Conservation (phyloP, 2,329 filamentous ascomycete species). For the Ascochyta rabiei region DNA sequence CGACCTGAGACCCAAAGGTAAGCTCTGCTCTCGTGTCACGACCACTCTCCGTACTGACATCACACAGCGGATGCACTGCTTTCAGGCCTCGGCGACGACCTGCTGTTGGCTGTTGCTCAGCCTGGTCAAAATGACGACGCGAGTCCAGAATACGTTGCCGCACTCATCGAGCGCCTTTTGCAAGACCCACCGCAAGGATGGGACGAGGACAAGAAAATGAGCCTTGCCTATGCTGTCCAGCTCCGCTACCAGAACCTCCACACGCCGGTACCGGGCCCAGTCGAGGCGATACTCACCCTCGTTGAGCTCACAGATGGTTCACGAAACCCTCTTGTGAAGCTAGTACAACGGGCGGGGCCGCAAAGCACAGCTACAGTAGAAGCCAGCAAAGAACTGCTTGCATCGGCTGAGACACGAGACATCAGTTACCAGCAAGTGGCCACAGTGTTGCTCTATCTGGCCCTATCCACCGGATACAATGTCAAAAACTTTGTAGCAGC, state of each 20-base stretch:
- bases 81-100: constrained; percentile 76
- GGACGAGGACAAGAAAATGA: constrained; percentile 74
- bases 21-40: constrained; percentile 21
- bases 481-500: constrained; percentile 70
- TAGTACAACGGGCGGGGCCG: constrained; percentile 75
- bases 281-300: constrained; percentile 73
- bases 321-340: constrained; percentile 64
- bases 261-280: constrained; percentile 69
- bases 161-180: constrained; percentile 84
- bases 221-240: constrained; percentile 66
- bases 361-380: constrained; percentile 79
- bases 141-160: constrained; percentile 72
- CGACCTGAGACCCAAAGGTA: constrained; percentile 90
- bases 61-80: constrained; percentile 83
- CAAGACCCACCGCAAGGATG: constrained; percentile 87
- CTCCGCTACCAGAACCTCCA: constrained; percentile 69
- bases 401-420: constrained; percentile 63
- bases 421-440: constrained; percentile 84
- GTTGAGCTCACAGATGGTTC: constrained; percentile 67
- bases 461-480: constrained; percentile 67
- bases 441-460: constrained; percentile 75
- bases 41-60: constrained; percentile 23
- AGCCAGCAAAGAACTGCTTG: constrained; percentile 65
- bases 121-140: constrained; percentile 69
- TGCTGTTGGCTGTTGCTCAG: constrained; percentile 76